Evolutionary conservation across 148 eudicot species (phyloP), one percentile per base, ranked within the genome.

Genomic region (Mesembryanthemum crystallinum): DNA sequence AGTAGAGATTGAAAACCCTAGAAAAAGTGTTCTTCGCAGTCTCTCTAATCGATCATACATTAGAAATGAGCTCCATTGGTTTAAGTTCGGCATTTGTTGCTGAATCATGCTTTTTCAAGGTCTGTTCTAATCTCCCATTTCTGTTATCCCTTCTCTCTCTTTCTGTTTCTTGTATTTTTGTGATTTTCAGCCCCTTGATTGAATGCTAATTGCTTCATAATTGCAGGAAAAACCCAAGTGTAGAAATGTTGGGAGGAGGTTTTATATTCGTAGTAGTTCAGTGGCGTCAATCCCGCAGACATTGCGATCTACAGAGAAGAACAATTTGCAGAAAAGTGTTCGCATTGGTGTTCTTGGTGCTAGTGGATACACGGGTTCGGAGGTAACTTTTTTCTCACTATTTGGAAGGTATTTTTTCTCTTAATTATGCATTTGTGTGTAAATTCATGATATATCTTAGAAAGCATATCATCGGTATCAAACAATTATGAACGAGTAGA

Each of bases 321-420:
- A 74, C 62, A 78, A 80, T 32, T 74, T 83, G n/a, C 86, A 88
- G 51, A 86, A 90, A 69, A 62, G 78, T 15, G 77, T 82, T 35
- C 91, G 87, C 49, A 85, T 94, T 80, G 97, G 93, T 59, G 95
- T 94, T 76, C 96, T 94, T 77, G 98, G 98, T 79, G 98, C 98
- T 33, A 94, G 98, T 86, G 98, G 98, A 23, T 94, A 94, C 83
- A 92, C 98, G 74, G 98, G 98, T 64, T 86, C 96, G 8, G 98
- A 94, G 98, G 98, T 94, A 17, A 37, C 20, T 32, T 9, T 62
- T 60, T 57, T 14, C 30, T 67, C 3, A 17, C 12, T 68, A n/a
- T n/a, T 2, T 24, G 43, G 4, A 28, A 67, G 12, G 12, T 27
- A 1, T n/a, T n/a, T 21, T 28, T 24, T 71, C 51, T 78, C 5